Percentiles rank a stretch among this genome's conserved stretches.
phyloP scores from a whole-genome alignment of 805 yeast species.

The Candida easanensis region DNA sequence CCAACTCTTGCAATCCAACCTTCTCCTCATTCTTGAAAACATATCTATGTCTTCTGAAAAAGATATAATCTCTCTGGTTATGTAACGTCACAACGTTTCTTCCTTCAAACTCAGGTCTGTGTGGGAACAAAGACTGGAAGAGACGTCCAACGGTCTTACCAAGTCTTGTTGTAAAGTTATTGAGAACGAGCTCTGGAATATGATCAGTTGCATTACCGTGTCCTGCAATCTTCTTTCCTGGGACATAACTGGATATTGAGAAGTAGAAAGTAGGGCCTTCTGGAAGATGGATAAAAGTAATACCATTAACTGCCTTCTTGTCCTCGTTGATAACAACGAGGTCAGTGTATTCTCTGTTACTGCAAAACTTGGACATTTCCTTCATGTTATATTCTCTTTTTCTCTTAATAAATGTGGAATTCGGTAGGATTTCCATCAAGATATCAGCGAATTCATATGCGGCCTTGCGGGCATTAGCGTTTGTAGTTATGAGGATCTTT shows the following conservation, averaged over 20 bases:
- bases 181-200: constrained; percentile 86
- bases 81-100: constrained; percentile 94
- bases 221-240: constrained; percentile 73
- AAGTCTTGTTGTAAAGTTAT: constrained; percentile 87
- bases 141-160: constrained; percentile 92
- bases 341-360: constrained; percentile 84
- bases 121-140: constrained; percentile 91
- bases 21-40: constrained; percentile 84
- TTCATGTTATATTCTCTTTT: constrained; percentile 79
- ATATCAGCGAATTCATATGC: constrained; percentile 91
- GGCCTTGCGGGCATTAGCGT: constrained; percentile 75
- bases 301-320: constrained; percentile 86
- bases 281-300: constrained; percentile 91
- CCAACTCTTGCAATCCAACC: constrained; percentile 93
- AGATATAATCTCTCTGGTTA: constrained; percentile 93
- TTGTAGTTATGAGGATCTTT: constrained; percentile 87
- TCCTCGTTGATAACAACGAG: constrained; percentile 89
- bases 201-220: constrained; percentile 92
- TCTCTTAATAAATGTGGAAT: constrained; percentile 82
- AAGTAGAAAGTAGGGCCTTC: constrained; percentile 95
- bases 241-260: constrained; percentile 71
- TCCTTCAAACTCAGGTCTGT: constrained; percentile 89
- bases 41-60: constrained; percentile 93
- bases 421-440: constrained; percentile 80
- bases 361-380: constrained; percentile 81